phyloP scores from a whole-genome alignment of 2,329 filamentous ascomycete species.

The Trichoderma oligosporum region DNA sequence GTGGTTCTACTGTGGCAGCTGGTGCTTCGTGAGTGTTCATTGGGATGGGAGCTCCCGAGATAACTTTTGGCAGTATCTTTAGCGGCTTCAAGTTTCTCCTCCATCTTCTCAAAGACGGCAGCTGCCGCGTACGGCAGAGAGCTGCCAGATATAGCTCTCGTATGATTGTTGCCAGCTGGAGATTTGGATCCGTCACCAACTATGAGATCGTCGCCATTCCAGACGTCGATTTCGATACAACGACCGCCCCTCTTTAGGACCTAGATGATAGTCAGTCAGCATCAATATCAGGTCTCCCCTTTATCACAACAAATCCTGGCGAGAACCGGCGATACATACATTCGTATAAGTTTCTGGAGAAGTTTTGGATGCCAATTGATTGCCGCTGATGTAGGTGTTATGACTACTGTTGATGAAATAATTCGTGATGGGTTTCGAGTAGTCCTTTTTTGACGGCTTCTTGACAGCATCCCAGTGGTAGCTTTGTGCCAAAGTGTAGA shows the following conservation, averaged over 20 bases:
- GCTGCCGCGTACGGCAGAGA: conserved; percentile 45
- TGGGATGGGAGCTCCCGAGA: conserved; percentile 29
- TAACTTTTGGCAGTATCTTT: conserved; percentile 27
- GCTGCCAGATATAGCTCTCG: conserved; percentile 45
- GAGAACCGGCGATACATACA: conserved; percentile 43
- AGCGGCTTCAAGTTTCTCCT: conserved; percentile 30
- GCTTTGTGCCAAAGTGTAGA: conserved; percentile 44
- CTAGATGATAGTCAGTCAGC: conserved; percentile 34
- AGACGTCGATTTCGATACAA: conserved; percentile 93
- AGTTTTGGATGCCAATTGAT: conserved; percentile 75
- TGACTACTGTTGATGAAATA: conserved; percentile 95
- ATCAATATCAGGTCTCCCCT: background rate
- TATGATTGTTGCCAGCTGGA: conserved; percentile 40
- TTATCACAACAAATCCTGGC: background rate
- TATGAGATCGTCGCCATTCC: conserved; percentile 63
- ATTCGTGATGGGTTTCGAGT: conserved; percentile 69
- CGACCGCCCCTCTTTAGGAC: conserved; percentile 74
- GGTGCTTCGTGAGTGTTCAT: conserved; percentile 37
- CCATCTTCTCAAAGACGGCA: conserved; percentile 38
- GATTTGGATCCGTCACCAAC: conserved; percentile 35
- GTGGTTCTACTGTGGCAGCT: conserved; percentile 37
- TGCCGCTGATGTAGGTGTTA: conserved; percentile 87
- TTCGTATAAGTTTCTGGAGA: conserved; percentile 75
- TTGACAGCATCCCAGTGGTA: conserved; percentile 44
- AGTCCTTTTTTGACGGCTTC: conserved; percentile 51